Base-by-base conservation (phyloP, 768 basidiomycete genomes). In the Boletus rubescentipes region DNA sequence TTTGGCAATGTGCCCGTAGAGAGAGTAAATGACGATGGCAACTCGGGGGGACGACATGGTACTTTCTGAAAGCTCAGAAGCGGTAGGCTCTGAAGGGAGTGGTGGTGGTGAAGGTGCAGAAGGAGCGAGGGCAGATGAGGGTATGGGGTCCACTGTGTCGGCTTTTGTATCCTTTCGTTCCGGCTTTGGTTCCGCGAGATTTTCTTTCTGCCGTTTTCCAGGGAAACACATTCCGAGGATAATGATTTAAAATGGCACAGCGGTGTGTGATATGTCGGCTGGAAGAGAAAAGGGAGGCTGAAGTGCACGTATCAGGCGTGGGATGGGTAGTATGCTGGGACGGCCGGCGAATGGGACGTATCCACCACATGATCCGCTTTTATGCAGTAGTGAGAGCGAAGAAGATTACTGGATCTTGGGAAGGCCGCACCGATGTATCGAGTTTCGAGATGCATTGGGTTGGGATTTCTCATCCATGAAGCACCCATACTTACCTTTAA, bases 1-100 rank as follows among this genome's bases (percentile, higher is more conserved):
- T 60, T 73, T 73, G 58, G 71, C 68, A 35, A 82, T 71, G 57
- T 80, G 79, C 36, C 80, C 80, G 55, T 80, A 80, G 57, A 80
- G 64, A 46, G 79, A 67, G 66, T 81, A 80, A 67, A 81, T 73
- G 35, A 78, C 57, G 58, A 78, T 79, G 35, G 77, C 78, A 35
- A 79, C 62, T 40, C 67, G 71, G 16, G 77, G 77, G 16, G 58
- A 38, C 11, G 71, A 56, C 60, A 57, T 61, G 8, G 34, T 36
- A 31, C 16, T 31, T 31, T 46, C 21, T 9, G 46, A 10, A 16
- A 40, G 21, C 16, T 45, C n/a, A 32, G 55, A 12, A 15, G 46
- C 2, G 18, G 49, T 48, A 26, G 35, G 50, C 11, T 50, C 44
- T 21, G 35, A 49, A 12, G 54, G 31, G 26, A 6, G 10, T 21